phyloP scores from a whole-genome alignment of 768 basidiomycete species.

The Suillus cothurnatus region DNA sequence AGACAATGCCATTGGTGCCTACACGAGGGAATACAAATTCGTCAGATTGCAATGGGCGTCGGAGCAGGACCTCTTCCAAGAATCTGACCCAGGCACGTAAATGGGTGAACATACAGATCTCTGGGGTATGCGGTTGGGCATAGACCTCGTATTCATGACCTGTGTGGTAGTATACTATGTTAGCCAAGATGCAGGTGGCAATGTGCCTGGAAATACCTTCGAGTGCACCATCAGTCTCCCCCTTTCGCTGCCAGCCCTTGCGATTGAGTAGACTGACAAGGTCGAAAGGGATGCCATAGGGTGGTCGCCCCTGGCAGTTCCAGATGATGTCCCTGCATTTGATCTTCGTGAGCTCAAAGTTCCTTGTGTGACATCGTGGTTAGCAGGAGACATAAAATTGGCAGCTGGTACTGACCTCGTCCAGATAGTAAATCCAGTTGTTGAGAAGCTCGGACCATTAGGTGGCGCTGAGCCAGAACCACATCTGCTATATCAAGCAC shows the following conservation, averaged over 20 bases:
- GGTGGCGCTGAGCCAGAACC: not conserved
- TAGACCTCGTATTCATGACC: conserved; percentile 3
- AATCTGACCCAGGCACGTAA: conserved; percentile 31
- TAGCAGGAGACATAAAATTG: too few species aligned
- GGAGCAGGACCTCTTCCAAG: conserved; percentile 20
- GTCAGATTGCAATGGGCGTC: conserved; percentile 10
- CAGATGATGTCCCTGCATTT: conserved; percentile 23
- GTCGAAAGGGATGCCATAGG: conserved; percentile 23
- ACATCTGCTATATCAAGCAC: not conserved
- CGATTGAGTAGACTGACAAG: conserved; percentile 17
- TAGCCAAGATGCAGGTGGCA: too few species aligned
- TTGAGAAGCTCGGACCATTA: not conserved
- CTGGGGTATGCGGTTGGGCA: conserved; percentile 27
- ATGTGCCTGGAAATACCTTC: too few species aligned
- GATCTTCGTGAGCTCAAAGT: conserved; percentile 32
- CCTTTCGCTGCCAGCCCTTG: conserved; percentile 26
- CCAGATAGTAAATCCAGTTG: not conserved
- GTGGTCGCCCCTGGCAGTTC: conserved; percentile 12
- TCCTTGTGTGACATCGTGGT: conserved; percentile 17
- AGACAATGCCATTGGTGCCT: conserved; percentile 26
- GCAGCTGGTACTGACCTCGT: not conserved
- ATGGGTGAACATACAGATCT: conserved; percentile 36
- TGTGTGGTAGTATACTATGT: not conserved
- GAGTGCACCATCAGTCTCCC: conserved; percentile 18
- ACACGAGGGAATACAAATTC: conserved; percentile 36